These are phyloP conservation scores for Rhizopus stolonifer DNA, from an alignment of 371 early-diverging fungal genomes.

Conservation along the genomic window DNA sequence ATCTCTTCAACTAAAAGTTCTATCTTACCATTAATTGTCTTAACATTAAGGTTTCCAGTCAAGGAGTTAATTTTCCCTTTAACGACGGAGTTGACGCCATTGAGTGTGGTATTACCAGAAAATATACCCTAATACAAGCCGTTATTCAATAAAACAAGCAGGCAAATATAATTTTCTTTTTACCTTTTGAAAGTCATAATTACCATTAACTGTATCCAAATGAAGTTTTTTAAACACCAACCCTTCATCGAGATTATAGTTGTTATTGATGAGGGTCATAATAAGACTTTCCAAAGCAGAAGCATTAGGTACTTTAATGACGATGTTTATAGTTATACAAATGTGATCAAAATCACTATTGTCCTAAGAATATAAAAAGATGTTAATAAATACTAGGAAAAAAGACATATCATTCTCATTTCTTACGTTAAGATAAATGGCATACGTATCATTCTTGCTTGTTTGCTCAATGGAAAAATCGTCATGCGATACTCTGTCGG, in stretches of 20 bases:
- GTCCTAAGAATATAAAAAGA: no score
- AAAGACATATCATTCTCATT: neutral
- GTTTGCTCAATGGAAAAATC: no score
- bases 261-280: conserved; percentile 1
- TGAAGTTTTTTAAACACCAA: conserved; percentile 7
- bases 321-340: conserved; percentile 7
- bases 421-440: conserved; percentile 3
- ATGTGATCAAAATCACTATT: no score
- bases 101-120: conserved; percentile 1
- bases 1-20: neutral
- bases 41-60: neutral
- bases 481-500: no score
- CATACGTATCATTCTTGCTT: neutral
- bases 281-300: neutral
- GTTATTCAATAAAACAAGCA: neutral
- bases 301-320: conserved; percentile 5
- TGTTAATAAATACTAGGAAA: no score
- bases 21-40: neutral
- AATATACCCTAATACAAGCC: conserved; percentile 1
- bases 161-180: neutral
- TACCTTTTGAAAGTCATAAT: conserved; percentile 11
- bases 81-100: conserved; percentile 4
- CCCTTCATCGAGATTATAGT: neutral
- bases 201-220: conserved; percentile 3
- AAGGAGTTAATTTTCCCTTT: conserved; percentile 6